Conservation (phyloP, 129 eudicot species). For the Escallonia rubra region DNA sequence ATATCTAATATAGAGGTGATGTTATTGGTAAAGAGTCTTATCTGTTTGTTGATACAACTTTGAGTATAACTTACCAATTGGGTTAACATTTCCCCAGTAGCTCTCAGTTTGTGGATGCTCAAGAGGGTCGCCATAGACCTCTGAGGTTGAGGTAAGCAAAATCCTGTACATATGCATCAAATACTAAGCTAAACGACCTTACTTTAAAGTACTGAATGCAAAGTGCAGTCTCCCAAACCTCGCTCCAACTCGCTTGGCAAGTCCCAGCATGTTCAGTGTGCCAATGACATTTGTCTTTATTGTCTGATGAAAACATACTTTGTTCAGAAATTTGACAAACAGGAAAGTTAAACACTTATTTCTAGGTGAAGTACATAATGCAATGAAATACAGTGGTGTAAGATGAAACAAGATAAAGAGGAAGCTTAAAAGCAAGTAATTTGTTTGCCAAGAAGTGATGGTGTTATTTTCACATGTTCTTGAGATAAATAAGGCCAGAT, state of each 20-base stretch:
- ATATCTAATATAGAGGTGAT: too few species aligned
- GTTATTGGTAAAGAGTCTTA: too few species aligned
- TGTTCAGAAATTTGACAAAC: too few species aligned
- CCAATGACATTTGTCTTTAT: slow-evolving; percentile 93
- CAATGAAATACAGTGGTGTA: too few species aligned
- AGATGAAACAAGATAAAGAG: too few species aligned
- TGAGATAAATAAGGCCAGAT: too few species aligned
- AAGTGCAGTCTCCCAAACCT: slow-evolving; percentile 37
- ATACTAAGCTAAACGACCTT: neutral
- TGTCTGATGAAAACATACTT: slow-evolving; percentile 35
- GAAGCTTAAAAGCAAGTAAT: too few species aligned
- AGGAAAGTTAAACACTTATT: too few species aligned
- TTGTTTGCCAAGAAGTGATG: too few species aligned
- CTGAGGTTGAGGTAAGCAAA: slow-evolving; percentile 90
- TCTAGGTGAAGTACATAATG: too few species aligned
- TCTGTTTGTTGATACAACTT: neutral
- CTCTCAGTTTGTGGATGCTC: slow-evolving; percentile 83
- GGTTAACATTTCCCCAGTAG: slow-evolving; percentile 97
- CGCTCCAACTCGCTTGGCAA: slow-evolving; percentile 96
- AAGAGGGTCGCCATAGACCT: slow-evolving; percentile 94
- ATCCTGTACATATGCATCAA: slow-evolving; percentile 35
- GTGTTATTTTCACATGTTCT: too few species aligned
- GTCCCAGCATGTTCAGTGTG: slow-evolving; percentile 86
- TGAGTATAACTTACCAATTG: slow-evolving; percentile 55
- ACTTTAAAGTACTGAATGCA: neutral